These are phyloP conservation scores for Venturia oleaginea DNA, from an alignment of 2,329 filamentous ascomycete genomes.

Conservation along the genomic window DNA sequence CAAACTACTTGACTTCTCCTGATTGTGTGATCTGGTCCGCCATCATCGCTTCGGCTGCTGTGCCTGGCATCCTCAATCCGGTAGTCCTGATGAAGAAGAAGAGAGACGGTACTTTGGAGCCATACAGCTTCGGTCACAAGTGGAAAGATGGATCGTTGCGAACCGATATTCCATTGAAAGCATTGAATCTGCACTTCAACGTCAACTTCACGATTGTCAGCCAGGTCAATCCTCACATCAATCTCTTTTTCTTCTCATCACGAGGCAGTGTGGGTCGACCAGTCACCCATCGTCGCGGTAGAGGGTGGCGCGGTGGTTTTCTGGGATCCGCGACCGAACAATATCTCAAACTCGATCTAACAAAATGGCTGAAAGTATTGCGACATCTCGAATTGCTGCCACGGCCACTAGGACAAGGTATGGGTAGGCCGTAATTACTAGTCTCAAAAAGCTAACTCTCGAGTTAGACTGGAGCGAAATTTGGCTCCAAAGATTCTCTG, in stretches of 20 bases:
- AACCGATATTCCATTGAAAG: constrained; percentile 91
- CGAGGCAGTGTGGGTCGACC: constrained; percentile 85
- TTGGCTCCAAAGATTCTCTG: constrained; percentile 90
- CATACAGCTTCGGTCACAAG: constrained; percentile 96
- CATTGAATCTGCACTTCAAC: constrained; percentile 93
- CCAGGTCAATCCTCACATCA: constrained; percentile 92
- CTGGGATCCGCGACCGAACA: constrained; percentile 87
- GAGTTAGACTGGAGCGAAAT: constrained; percentile 98
- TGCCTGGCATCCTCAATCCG: constrained; percentile 91
- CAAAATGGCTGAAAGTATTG: constrained; percentile 94
- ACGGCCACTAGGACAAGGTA: constrained; percentile 77
- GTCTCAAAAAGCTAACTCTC: too few relatives aligned
- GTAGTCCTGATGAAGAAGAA: constrained; percentile 88
- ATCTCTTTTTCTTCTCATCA: constrained; percentile 97
- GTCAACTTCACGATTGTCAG: constrained; percentile 92
- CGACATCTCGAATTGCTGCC: constrained; percentile 87
- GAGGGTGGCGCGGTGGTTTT: constrained; percentile 93
- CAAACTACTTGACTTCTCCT: constrained; percentile 89
- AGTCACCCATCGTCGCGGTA: constrained; percentile 85
- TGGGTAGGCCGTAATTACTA: too few relatives aligned
- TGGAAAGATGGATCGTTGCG: constrained; percentile 96
- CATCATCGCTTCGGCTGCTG: constrained; percentile 86
- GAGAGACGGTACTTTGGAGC: constrained; percentile 63
- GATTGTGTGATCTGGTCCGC: constrained; percentile 99
- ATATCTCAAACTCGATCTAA: constrained; percentile 91